A percentile compares a stretch with the other conserved stretches of the same genome.
These are phyloP conservation scores for Lasiodiplodia sp. DNA, from an alignment of 2,329 filamentous ascomycete genomes.

Conservation along the genomic window DNA sequence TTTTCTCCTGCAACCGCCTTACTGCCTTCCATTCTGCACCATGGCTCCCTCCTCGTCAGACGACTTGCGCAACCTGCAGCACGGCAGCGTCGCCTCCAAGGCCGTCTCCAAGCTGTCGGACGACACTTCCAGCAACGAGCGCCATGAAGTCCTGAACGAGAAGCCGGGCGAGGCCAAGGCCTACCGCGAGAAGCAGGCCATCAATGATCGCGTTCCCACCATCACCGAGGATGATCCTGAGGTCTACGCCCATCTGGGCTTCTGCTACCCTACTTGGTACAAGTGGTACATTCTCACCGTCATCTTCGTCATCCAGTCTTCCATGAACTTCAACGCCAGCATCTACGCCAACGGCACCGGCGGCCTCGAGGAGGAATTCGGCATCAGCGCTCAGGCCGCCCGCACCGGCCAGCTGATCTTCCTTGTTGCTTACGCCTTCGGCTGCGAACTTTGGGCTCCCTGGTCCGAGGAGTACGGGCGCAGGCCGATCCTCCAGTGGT, in stretches of 20 bases:
- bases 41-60: constrained; percentile 19
- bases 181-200: constrained; percentile 16
- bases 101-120: constrained; percentile 8
- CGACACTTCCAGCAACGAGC: constrained; percentile 13
- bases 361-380: constrained; percentile 55
- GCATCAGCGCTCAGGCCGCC: constrained; percentile 55
- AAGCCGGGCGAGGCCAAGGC: constrained; percentile 6
- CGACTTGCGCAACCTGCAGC: constrained; percentile 3
- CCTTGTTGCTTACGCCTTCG: constrained; percentile 60
- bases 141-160: constrained; percentile 12
- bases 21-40: neutral
- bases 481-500: constrained; percentile 59
- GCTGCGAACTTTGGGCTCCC: constrained; percentile 61
- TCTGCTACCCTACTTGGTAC: constrained; percentile 53
- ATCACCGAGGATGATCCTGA: constrained; percentile 26
- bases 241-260: constrained; percentile 55
- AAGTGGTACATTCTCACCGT: constrained; percentile 61
- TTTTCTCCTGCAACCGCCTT: constrained; percentile 1
- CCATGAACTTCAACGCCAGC: constrained; percentile 63
- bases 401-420: constrained; percentile 59
- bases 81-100: constrained; percentile 16
- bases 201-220: constrained; percentile 14
- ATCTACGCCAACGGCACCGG: constrained; percentile 58
- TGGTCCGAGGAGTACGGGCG: constrained; percentile 63
- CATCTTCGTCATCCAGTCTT: constrained; percentile 61